Conservation (phyloP, 371 early-diverging fungal genomes). For the Apophysomyces ossiformis region DNA sequence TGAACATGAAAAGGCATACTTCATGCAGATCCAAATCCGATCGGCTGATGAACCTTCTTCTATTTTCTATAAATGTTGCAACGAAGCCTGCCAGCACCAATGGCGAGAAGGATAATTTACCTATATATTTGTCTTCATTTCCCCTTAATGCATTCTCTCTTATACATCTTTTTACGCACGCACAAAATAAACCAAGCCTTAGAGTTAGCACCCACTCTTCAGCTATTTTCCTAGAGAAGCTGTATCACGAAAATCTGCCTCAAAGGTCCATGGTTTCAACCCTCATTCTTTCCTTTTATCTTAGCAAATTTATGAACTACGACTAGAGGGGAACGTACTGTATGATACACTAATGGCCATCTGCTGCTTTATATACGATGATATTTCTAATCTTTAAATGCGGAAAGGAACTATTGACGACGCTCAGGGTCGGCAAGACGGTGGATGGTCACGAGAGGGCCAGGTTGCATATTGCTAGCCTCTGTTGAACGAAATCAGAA, state of each 20-base stretch:
- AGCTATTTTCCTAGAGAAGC: too few relatives aligned
- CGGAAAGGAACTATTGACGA: background rate
- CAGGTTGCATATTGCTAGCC: constrained; percentile 63
- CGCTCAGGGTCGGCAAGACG: constrained; percentile 78
- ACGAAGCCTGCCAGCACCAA: constrained; percentile 70
- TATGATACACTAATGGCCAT: too few relatives aligned
- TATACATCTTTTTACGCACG: background rate
- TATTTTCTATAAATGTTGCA: constrained; percentile 86
- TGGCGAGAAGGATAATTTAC: constrained; percentile 73
- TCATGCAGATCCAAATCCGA: constrained; percentile 93
- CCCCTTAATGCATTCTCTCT: background rate
- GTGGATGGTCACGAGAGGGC: constrained; percentile 73
- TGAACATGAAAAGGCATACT: constrained; percentile 87
- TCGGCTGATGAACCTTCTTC: constrained; percentile 97
- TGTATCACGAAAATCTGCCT: too few relatives aligned
- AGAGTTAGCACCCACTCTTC: background rate
- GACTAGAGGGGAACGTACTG: too few relatives aligned
- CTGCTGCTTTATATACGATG: too few relatives aligned
- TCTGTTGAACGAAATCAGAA: constrained; percentile 22
- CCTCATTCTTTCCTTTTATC: too few relatives aligned
- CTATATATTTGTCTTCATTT: background rate
- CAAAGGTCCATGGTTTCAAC: too few relatives aligned
- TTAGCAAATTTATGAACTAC: too few relatives aligned
- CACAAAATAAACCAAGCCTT: background rate
- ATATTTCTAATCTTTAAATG: too few relatives aligned